Evolutionary conservation across 768 basidiomycete genomes (phyloP), one percentile per base, ranked within the genome.

Genomic region (Gloeostereum incarnatum): DNA sequence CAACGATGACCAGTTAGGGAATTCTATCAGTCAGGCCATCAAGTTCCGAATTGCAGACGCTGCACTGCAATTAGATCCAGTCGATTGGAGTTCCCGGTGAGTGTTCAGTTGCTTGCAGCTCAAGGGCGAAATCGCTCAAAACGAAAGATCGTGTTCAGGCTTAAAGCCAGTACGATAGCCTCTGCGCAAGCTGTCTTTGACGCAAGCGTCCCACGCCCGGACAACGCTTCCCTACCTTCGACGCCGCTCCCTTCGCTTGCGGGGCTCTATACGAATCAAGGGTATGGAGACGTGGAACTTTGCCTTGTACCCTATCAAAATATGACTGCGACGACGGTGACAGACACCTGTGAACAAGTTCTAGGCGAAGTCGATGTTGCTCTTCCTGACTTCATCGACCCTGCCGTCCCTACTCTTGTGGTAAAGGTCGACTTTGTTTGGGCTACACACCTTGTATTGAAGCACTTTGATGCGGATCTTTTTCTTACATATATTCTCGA

Each of bases 1-100:
- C n/a, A 55, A 55, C 36, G 54, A 55, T 25, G 38, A 49, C 25
- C 14, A 25, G 5, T 42, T 31, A 18, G 54, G 54, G 8, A 14
- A 9, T 9, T 14, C 16, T 4, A 31, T 51, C 16, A 39, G 19
- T 17, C 21, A 44, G 16, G 39, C 48, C 5, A 43, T 55, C 29
- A 51, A 50, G 31, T 51, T 37, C 32, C 43, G 49, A 4, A 33
- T 55, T 8, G 29, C 48, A 11, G 51, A 56, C 27, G 42, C 40
- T 14, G 45, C 46, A 3, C 43, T 54, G 13, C 47, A 49, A 8
- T 25, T 56, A 29, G 37, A 49, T 13, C 39, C 42, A 1, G 36
- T 51, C 7, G 50, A 54, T 38, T 50, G 46, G 49, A 40, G 35
- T 9, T 21, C 42, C 3, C 35, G 38, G 48, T 44, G 13, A 38